These are phyloP conservation scores for Colletotrichum sp. DNA, from an alignment of 2,329 filamentous ascomycete species.

Conservation along the genomic window DNA sequence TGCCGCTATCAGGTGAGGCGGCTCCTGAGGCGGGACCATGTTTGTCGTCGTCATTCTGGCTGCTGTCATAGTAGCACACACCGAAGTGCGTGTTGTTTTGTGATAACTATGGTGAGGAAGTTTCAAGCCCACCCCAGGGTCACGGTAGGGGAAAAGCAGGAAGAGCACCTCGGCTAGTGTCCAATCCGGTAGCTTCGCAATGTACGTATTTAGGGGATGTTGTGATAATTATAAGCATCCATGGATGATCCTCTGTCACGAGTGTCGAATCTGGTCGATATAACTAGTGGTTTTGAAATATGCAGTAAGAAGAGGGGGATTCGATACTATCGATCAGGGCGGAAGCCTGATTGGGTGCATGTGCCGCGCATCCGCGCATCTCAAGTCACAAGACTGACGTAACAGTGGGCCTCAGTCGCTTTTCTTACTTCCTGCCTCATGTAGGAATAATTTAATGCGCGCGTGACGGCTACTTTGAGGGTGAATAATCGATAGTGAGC, in stretches of 20 bases:
- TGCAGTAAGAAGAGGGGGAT: not conserved
- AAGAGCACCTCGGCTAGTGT: no score
- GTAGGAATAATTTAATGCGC: not conserved
- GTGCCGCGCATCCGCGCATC: not conserved
- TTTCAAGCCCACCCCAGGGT: no score
- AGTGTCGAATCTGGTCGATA: not conserved
- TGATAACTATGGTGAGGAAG: not conserved
- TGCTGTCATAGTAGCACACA: fast-evolving
- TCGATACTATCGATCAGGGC: not conserved
- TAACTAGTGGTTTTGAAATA: not conserved
- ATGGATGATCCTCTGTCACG: not conserved
- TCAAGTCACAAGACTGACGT: not conserved
- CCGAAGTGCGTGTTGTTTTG: not conserved
- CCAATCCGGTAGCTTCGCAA: no score
- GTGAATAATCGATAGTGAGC: not conserved
- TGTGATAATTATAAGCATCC: not conserved
- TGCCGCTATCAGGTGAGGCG: not conserved
- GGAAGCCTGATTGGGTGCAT: not conserved
- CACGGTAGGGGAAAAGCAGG: no score
- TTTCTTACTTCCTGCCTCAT: not conserved
- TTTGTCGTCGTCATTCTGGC: not conserved
- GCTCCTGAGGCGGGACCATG: not conserved
- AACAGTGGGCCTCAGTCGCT: not conserved
- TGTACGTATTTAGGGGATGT: not conserved
- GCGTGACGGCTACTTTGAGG: not conserved